Evolutionary conservation across 148 eudicot genomes (phyloP).

Genomic region (Fallopia convolvulus): DNA sequence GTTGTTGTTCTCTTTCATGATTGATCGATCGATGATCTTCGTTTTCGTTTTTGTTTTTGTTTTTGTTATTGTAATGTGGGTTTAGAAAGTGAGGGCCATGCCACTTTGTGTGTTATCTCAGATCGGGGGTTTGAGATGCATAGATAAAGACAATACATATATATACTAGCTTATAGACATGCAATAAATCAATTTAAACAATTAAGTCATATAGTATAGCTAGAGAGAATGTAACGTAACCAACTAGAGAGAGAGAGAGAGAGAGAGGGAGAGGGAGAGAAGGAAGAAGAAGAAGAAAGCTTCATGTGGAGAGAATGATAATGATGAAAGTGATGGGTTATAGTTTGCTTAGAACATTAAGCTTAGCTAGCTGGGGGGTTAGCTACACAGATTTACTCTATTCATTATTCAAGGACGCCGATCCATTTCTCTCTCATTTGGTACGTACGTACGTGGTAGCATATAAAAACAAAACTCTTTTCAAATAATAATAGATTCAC

Average conservation of each 20-base stretch:
- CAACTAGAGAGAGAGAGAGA: constrained; percentile 12
- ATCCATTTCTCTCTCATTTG: neutral
- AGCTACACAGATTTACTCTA: neutral
- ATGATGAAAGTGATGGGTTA: constrained; percentile 43
- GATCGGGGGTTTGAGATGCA: neutral
- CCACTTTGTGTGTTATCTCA: neutral
- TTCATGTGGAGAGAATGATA: constrained; percentile 51
- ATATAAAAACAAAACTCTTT: neutral
- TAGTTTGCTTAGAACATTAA: constrained; percentile 19
- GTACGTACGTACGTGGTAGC: neutral
- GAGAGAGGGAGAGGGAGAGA: constrained; percentile 12
- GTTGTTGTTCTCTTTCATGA: constrained; percentile 21
- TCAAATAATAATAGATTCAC: neutral
- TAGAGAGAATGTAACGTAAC: neutral
- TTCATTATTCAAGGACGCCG: neutral
- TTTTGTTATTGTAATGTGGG: neutral
- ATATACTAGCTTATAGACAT: neutral
- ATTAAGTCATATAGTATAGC: neutral
- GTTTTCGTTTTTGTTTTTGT: neutral
- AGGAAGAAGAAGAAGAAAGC: constrained; percentile 20
- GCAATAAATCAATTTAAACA: neutral
- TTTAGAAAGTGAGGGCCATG: constrained; percentile 19
- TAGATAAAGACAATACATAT: neutral
- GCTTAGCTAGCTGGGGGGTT: neutral
- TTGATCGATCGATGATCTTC: constrained; percentile 4